Conservation (phyloP, 805 yeast species). For the Sugiyamaella marilandica region DNA sequence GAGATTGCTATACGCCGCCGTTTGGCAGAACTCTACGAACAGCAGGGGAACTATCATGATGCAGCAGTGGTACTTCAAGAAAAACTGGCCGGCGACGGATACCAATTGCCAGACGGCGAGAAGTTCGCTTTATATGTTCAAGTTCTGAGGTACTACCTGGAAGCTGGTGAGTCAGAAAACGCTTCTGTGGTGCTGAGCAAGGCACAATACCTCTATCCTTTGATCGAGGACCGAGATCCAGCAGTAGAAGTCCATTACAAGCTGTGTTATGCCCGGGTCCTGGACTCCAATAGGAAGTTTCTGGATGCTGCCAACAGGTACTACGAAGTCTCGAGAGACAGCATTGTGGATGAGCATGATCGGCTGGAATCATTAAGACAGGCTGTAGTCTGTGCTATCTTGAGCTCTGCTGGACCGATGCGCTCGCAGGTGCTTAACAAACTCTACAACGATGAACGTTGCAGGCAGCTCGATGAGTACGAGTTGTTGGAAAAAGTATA, state of each 20-base stretch:
- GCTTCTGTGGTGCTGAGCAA: slow-evolving; percentile 26
- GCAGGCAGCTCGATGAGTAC: slow-evolving; percentile 13
- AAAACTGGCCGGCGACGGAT: slow-evolving; percentile 19
- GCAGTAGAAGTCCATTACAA: slow-evolving; percentile 24
- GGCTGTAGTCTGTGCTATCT: slow-evolving; percentile 28
- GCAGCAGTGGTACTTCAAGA: slow-evolving; percentile 28
- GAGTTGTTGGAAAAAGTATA: slow-evolving; percentile 26
- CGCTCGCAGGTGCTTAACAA: slow-evolving; percentile 25
- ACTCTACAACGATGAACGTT: slow-evolving; percentile 29
- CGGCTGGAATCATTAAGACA: slow-evolving; percentile 24
- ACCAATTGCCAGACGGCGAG: slow-evolving; percentile 21
- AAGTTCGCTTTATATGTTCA: slow-evolving; percentile 24
- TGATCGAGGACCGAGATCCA: slow-evolving; percentile 13
- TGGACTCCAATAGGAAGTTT: slow-evolving; percentile 27
- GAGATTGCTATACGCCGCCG: slow-evolving; percentile 24
- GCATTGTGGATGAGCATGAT: slow-evolving; percentile 25
- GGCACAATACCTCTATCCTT: slow-evolving; percentile 25
- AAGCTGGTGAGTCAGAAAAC: slow-evolving; percentile 24
- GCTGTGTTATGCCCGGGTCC: slow-evolving; percentile 31
- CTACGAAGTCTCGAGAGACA: slow-evolving; percentile 25
- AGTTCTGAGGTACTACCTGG: slow-evolving; percentile 27
- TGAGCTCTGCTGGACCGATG: slow-evolving; percentile 33
- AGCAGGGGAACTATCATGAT: slow-evolving; percentile 12
- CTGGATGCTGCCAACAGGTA: slow-evolving; percentile 30
- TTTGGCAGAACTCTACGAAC: slow-evolving; percentile 25